phyloP scores from a whole-genome alignment of 805 yeast species.

The Candida peoriensis region DNA sequence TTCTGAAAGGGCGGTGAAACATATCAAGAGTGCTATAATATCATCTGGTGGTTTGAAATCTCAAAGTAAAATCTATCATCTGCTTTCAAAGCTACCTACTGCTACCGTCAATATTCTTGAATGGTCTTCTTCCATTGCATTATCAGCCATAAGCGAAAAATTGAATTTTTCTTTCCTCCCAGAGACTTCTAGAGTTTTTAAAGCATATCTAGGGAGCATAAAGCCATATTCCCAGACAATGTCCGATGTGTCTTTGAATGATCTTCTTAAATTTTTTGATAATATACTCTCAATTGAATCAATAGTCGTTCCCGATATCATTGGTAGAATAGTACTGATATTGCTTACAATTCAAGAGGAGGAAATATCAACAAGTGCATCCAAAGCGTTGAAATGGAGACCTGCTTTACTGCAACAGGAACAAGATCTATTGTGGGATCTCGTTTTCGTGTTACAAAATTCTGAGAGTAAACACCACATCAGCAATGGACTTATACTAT shows the following conservation, averaged over 20 bases:
- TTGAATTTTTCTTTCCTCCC: constrained; percentile 2
- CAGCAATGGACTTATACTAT: constrained; percentile 44
- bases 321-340: constrained; percentile 28
- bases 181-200: constrained; percentile 1
- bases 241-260: not conserved
- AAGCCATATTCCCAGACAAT: not conserved
- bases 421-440: constrained; percentile 37
- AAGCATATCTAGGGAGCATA: not conserved
- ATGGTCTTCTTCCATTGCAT: constrained; percentile 6
- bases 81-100: constrained; percentile 9
- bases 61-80: not conserved
- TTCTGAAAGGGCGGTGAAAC: constrained; percentile 2
- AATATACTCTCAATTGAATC: constrained; percentile 10
- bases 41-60: not conserved
- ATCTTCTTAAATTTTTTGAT: constrained; percentile 9
- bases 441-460: constrained; percentile 33
- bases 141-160: constrained; percentile 4
- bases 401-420: constrained; percentile 17
- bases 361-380: constrained; percentile 30
- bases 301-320: constrained; percentile 1
- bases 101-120: constrained; percentile 4
- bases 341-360: constrained; percentile 35
- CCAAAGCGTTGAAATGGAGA: constrained; percentile 53
- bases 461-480: constrained; percentile 27
- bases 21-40: not conserved